These are phyloP conservation scores for Petrea volubilis DNA, from an alignment of 257 asterid genomes.

Conservation along the genomic window DNA sequence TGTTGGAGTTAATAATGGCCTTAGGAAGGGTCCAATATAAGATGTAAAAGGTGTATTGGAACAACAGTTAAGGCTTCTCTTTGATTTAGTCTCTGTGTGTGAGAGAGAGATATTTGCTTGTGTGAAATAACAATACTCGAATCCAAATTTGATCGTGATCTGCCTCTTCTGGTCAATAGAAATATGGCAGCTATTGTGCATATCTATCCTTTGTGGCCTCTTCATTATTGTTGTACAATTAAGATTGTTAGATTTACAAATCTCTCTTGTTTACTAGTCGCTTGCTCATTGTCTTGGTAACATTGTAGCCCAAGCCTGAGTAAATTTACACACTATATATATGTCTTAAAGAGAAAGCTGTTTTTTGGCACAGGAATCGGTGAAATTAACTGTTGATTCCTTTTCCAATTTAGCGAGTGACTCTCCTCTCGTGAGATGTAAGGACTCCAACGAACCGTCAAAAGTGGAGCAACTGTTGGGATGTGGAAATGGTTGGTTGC, in stretches of 20 bases:
- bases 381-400: slow-evolving; percentile 57
- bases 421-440: slow-evolving; percentile 41
- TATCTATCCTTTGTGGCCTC: slow-evolving; percentile 7
- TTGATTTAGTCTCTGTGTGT: too few relatives aligned
- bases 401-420: slow-evolving; percentile 52
- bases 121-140: not conserved
- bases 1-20: not conserved
- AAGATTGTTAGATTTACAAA: not conserved
- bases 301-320: slow-evolving; percentile 16
- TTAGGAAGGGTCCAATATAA: slow-evolving; percentile 14
- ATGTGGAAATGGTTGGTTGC: slow-evolving; percentile 70
- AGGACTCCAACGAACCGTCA: slow-evolving; percentile 50
- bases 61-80: too few relatives aligned
- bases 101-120: too few relatives aligned
- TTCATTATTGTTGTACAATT: slow-evolving; percentile 12
- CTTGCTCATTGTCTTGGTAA: slow-evolving; percentile 21
- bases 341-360: slow-evolving; percentile 22
- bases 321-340: slow-evolving; percentile 18
- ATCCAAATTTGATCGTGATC: not conserved
- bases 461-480: slow-evolving; percentile 74
- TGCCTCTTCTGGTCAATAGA: not conserved
- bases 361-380: slow-evolving; percentile 68
- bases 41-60: not conserved
- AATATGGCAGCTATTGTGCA: slow-evolving; percentile 11
- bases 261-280: not conserved